phyloP scores from a whole-genome alignment of 2,329 filamentous ascomycete species.

The Aspergillus texensis region DNA sequence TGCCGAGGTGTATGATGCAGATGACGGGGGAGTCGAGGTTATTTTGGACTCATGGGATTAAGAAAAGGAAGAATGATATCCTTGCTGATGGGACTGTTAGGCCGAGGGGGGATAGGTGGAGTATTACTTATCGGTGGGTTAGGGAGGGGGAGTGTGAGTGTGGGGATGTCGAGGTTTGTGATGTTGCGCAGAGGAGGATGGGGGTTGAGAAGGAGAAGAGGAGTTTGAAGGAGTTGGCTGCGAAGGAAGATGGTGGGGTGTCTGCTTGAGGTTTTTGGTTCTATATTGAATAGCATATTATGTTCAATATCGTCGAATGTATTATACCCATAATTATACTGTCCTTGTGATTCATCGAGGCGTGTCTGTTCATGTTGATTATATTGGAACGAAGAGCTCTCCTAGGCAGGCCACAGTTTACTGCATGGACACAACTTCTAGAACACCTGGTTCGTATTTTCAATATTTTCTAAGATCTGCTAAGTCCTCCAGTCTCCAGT shows the following conservation, averaged over 20 bases:
- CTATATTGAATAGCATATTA: no score
- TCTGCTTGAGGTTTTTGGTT: no score
- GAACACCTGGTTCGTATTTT: background rate
- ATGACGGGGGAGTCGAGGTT: constrained; percentile 55
- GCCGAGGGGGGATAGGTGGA: constrained; percentile 52
- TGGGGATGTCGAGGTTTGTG: constrained; percentile 54
- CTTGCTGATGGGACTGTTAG: constrained; percentile 52
- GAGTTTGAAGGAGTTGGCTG: constrained; percentile 21
- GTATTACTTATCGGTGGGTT: constrained; percentile 59
- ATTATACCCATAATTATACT: no score
- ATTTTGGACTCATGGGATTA: constrained; percentile 61
- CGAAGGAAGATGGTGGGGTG: background rate
- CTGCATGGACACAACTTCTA: background rate
- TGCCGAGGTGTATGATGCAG: constrained; percentile 54
- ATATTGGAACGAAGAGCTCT: no score
- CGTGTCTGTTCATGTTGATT: no score
- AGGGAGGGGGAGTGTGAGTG: constrained; percentile 54
- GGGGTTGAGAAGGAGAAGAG: constrained; percentile 55
- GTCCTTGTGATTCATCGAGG: no score
- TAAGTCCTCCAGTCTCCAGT: background rate
- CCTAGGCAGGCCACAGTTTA: no score
- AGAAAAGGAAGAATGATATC: constrained; percentile 56
- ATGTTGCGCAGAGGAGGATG: constrained; percentile 52
- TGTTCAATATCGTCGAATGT: no score
- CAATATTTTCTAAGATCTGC: background rate